Conservation (phyloP, 371 early-diverging fungal species). For the Rhizopus delemar region DNA sequence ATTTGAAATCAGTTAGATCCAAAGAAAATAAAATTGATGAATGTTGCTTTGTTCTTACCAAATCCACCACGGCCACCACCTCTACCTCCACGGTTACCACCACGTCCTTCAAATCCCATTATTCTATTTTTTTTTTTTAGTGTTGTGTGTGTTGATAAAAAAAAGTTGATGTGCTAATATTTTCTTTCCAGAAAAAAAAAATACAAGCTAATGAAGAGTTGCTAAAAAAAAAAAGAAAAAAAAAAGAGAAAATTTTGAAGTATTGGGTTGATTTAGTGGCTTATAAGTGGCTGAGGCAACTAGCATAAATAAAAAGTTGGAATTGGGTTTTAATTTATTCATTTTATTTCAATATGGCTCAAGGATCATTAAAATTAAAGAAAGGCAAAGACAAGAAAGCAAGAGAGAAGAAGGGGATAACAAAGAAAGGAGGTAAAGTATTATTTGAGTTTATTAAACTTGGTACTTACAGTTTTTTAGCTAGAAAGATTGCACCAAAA, state of each 20-base stretch:
- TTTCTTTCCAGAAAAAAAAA: conserved; percentile 8
- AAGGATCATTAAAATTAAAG: conserved; percentile 54
- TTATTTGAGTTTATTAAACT: background rate
- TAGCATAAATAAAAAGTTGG: conserved; percentile 1
- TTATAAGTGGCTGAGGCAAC: conserved; percentile 3
- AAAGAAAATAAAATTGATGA: background rate
- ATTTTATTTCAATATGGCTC: conserved; percentile 49
- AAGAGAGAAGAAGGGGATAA: conserved; percentile 53
- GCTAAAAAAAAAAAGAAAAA: conserved; percentile 8
- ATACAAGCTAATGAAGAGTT: background rate
- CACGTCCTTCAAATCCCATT: conserved; percentile 47
- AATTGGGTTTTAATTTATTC: conserved; percentile 1
- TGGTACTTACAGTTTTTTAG: conserved; percentile 23
- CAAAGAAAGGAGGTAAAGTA: conserved; percentile 58
- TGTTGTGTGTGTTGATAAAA: background rate
- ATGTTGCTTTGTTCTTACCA: background rate
- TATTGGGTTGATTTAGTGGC: background rate
- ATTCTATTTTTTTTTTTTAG: conserved; percentile 1
- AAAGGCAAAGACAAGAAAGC: conserved; percentile 48
- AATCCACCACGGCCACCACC: conserved; percentile 39
- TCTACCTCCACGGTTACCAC: conserved; percentile 37
- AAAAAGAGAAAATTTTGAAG: conserved; percentile 2
- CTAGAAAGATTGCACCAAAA: conserved; percentile 62
- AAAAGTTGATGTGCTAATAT: background rate
- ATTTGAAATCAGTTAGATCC: background rate